Conservation (phyloP, 139 green algal genomes). For the Picochlorum sp. region DNA sequence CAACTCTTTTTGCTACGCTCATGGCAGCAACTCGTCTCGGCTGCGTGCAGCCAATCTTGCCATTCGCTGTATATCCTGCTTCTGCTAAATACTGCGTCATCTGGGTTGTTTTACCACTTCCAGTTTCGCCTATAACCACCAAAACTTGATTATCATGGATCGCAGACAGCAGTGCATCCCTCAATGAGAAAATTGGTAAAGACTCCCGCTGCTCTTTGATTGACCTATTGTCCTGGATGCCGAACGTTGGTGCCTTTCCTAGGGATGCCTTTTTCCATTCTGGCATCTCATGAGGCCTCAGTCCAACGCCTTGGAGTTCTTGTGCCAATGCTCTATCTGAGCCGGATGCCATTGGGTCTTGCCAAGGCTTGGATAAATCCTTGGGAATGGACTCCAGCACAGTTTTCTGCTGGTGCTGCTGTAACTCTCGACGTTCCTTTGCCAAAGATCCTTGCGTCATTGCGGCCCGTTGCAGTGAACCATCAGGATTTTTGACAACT, state of each 20-base stretch:
- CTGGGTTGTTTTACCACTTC: constrained; percentile 95
- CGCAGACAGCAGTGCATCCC: constrained; percentile 81
- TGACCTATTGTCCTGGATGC: constrained; percentile 65
- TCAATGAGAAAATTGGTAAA: constrained; percentile 92
- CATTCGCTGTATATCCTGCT: constrained; percentile 61
- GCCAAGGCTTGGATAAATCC: constrained; percentile 90
- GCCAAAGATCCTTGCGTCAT: constrained; percentile 91
- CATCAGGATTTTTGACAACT: constrained; percentile 98
- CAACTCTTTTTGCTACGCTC: constrained; percentile 90
- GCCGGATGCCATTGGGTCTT: constrained; percentile 87
- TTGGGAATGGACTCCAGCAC: constrained; percentile 86
- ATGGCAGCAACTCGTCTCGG: constrained; percentile 92
- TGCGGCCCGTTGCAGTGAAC: constrained; percentile 87
- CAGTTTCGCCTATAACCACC: constrained; percentile 87
- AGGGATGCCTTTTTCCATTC: constrained; percentile 87
- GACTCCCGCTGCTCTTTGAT: constrained; percentile 93
- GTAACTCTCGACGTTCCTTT: constrained; percentile 95
- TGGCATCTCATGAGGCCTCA: constrained; percentile 51
- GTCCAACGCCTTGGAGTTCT: constrained; percentile 75
- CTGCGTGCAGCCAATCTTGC: constrained; percentile 90
- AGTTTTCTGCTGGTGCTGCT: constrained; percentile 90
- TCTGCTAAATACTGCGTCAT: constrained; percentile 97
- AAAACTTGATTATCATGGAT: constrained; percentile 84
- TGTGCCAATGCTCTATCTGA: constrained; percentile 64
- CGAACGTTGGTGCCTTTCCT: constrained; percentile 85